Evolutionary conservation across 768 basidiomycete species (phyloP).

Genomic region (Mycena rosella): DNA sequence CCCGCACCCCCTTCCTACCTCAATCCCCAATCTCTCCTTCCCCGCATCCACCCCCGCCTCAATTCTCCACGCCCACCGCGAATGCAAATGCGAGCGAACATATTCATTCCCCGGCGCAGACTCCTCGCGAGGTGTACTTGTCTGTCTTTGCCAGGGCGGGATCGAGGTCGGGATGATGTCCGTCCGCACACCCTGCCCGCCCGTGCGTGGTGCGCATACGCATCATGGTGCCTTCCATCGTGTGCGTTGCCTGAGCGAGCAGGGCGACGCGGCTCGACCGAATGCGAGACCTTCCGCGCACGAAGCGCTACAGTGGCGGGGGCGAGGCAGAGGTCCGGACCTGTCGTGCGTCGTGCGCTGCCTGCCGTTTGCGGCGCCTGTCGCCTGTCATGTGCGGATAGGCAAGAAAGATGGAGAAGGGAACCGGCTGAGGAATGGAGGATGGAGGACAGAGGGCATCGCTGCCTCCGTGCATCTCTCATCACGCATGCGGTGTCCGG

Average conservation of each 20-base stretch:
- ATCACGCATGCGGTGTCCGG: no score
- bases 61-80: slow-evolving; percentile 1
- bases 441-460: not conserved
- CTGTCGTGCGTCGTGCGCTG: not conserved
- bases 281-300: slow-evolving; percentile 8
- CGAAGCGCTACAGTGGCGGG: not conserved
- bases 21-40: slow-evolving; percentile 9
- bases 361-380: not conserved
- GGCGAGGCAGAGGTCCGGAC: no score
- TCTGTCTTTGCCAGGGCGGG: not conserved
- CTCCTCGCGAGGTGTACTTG: not conserved
- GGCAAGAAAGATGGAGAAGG: not conserved
- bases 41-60: not conserved
- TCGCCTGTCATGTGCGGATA: not conserved
- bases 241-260: slow-evolving; percentile 4
- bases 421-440: not conserved
- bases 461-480: no score
- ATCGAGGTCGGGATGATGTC: no score
- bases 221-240: slow-evolving; percentile 1
- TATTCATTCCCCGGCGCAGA: not conserved
- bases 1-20: not conserved
- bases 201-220: no score
- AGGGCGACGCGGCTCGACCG: slow-evolving; percentile 7
- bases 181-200: no score
- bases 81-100: not conserved